These are phyloP conservation scores for Hirschioporus abietinus DNA, from an alignment of 768 basidiomycete genomes.

Conservation along the genomic window DNA sequence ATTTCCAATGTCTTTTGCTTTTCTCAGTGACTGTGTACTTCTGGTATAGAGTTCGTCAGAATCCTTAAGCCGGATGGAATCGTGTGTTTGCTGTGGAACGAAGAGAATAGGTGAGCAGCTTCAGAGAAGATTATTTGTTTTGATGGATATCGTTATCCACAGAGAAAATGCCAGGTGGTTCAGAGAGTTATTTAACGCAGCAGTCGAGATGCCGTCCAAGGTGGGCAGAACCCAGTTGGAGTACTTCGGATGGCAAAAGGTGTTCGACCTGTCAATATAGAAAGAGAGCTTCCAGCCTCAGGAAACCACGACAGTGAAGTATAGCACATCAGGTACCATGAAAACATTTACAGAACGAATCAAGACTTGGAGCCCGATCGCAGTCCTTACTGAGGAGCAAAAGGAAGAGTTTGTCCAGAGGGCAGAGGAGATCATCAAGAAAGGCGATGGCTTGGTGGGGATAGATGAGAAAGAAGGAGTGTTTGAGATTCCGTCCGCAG, in stretches of 20 bases:
- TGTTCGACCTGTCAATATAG: slow-evolving; percentile 64
- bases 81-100: slow-evolving; percentile 85
- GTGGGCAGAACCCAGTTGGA: slow-evolving; percentile 70
- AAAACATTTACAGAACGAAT: slow-evolving; percentile 63
- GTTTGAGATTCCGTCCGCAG: slow-evolving; percentile 73
- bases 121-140: too few relatives aligned
- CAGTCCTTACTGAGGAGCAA: slow-evolving; percentile 53
- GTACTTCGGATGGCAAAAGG: slow-evolving; percentile 53
- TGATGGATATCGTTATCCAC: too few relatives aligned
- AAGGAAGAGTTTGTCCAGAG: slow-evolving; percentile 47
- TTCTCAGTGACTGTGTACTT: too few relatives aligned
- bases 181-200: slow-evolving; percentile 62
- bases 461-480: slow-evolving; percentile 69
- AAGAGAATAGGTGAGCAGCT: slow-evolving; percentile 65
- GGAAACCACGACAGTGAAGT: slow-evolving; percentile 50
- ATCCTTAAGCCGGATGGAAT: slow-evolving; percentile 73
- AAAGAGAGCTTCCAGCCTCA: slow-evolving; percentile 50
- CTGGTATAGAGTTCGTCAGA: slow-evolving; percentile 78
- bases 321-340: slow-evolving; percentile 45
- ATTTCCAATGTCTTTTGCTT: too few relatives aligned
- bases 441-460: slow-evolving; percentile 64
- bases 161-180: slow-evolving; percentile 71
- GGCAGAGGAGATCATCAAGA: slow-evolving; percentile 49
- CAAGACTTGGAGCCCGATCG: slow-evolving; percentile 81
- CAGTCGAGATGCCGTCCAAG: slow-evolving; percentile 61